phyloP scores from a whole-genome alignment of 768 basidiomycete genomes.

The Leccinum variicolor region DNA sequence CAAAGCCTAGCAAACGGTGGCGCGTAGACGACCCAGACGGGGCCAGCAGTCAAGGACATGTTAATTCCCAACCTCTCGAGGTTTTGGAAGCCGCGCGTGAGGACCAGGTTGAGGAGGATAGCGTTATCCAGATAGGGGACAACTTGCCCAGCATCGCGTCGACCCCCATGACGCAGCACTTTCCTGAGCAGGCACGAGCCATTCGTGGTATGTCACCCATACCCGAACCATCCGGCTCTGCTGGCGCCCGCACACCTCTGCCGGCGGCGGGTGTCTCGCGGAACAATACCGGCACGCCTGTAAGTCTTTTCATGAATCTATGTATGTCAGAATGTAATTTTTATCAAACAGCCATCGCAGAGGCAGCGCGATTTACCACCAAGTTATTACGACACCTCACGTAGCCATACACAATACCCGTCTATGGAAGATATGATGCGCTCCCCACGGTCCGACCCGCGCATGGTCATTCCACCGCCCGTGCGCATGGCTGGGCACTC shows the following conservation, averaged over 20 bases:
- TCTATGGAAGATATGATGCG: slow-evolving; percentile 25
- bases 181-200: slow-evolving; percentile 5
- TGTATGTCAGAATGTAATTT: not conserved
- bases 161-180: slow-evolving; percentile 9
- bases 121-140: slow-evolving; percentile 20
- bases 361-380: slow-evolving; percentile 10
- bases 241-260: not conserved
- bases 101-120: slow-evolving; percentile 3
- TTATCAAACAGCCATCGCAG: slow-evolving; percentile 5
- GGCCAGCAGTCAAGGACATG: slow-evolving; percentile 12
- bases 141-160: slow-evolving; percentile 12
- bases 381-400: slow-evolving; percentile 17
- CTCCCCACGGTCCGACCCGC: slow-evolving; percentile 22
- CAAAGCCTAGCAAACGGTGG: slow-evolving; percentile 20
- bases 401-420: slow-evolving; percentile 6
- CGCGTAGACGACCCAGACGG: slow-evolving; percentile 26
- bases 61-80: not conserved
- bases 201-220: slow-evolving; percentile 4
- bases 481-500: slow-evolving; percentile 36
- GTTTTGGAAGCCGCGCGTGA: slow-evolving; percentile 12
- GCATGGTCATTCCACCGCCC: slow-evolving; percentile 35
- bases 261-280: not conserved
- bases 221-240: slow-evolving; percentile 1
- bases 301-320: slow-evolving; percentile 9
- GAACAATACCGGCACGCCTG: slow-evolving; percentile 9